phyloP scores from a whole-genome alignment of 768 basidiomycete species.

The Rhodocollybia butyracea region DNA sequence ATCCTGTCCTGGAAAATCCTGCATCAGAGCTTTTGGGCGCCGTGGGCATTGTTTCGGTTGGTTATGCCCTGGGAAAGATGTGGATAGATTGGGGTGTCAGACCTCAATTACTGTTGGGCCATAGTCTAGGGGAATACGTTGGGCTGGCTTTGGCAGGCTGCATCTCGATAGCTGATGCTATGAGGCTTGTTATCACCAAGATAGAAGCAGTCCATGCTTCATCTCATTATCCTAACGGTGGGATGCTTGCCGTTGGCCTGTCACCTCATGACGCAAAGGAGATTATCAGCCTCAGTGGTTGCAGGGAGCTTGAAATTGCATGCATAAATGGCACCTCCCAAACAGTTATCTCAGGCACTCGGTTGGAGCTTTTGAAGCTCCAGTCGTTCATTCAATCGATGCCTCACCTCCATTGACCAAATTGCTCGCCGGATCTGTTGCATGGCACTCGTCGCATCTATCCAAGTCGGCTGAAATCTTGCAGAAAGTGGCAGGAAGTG shows the following conservation, averaged over 20 bases:
- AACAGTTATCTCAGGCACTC: not conserved
- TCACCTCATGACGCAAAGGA: not conserved
- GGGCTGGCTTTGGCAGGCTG: conserved; percentile 3
- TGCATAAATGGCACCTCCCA: conserved; percentile 9
- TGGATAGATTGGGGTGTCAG: conserved; percentile 5
- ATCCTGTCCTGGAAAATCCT: not conserved
- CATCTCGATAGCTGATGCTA: not conserved
- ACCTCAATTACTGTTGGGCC: conserved; percentile 1
- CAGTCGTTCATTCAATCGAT: not conserved
- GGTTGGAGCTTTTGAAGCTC: conserved; percentile 3
- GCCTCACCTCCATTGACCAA: not conserved
- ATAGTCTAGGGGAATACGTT: conserved; percentile 8
- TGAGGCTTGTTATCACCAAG: conserved; percentile 5
- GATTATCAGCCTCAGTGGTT: not conserved
- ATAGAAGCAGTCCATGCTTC: not conserved
- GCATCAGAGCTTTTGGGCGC: not conserved
- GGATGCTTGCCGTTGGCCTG: not conserved
- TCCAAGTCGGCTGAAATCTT: not conserved
- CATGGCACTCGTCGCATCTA: conserved; percentile 6
- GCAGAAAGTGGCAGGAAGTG: not conserved
- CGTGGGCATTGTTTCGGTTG: conserved; percentile 2
- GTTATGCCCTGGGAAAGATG: conserved; percentile 6
- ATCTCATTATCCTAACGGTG: not conserved
- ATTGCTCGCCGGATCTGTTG: conserved; percentile 3
- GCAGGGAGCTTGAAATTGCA: not conserved